A percentile compares a stretch with the other conserved stretches of the same genome.
These are phyloP conservation scores for Aspergillus novofumigatus DNA, from an alignment of 2,329 filamentous ascomycete species.

Conservation along the genomic window DNA sequence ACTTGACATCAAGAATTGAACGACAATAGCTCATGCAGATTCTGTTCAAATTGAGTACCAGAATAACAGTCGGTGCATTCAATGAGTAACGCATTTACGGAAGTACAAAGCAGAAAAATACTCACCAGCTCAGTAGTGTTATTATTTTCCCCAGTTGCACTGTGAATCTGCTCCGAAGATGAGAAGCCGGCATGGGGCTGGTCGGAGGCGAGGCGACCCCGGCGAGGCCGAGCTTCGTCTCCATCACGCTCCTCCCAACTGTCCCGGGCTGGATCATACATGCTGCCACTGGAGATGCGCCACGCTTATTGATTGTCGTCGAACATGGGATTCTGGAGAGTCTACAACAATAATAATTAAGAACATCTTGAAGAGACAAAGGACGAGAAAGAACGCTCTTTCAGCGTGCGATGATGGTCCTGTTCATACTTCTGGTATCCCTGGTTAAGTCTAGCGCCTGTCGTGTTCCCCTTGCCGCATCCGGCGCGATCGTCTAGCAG, in stretches of 20 bases:
- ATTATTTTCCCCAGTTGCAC: background rate
- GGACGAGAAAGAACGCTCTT: background rate
- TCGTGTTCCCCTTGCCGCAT: constrained; percentile 17
- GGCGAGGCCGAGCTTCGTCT: constrained; percentile 4
- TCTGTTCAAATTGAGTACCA: background rate
- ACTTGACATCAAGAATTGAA: background rate
- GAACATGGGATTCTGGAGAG: background rate
- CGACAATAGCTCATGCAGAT: background rate
- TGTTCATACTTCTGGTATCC: constrained; percentile 7
- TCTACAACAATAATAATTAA: background rate
- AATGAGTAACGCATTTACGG: background rate
- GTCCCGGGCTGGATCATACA: constrained; percentile 25
- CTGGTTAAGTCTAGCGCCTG: constrained; percentile 14
- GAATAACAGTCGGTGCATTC: background rate
- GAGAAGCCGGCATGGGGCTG: background rate
- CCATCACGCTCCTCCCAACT: constrained; percentile 14
- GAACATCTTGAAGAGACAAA: background rate
- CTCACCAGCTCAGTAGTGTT: background rate
- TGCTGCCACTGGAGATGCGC: constrained; percentile 8
- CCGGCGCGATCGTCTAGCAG: constrained; percentile 2
- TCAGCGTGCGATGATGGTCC: background rate
- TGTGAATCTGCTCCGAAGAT: background rate
- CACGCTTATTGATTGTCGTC: constrained; percentile 3
- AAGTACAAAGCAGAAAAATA: background rate
- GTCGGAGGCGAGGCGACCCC: background rate